Percentiles rank a stretch among this genome's conserved stretches.
Conservation (phyloP, 352 stramenopile species). For the Globisporangium irregulare region DNA sequence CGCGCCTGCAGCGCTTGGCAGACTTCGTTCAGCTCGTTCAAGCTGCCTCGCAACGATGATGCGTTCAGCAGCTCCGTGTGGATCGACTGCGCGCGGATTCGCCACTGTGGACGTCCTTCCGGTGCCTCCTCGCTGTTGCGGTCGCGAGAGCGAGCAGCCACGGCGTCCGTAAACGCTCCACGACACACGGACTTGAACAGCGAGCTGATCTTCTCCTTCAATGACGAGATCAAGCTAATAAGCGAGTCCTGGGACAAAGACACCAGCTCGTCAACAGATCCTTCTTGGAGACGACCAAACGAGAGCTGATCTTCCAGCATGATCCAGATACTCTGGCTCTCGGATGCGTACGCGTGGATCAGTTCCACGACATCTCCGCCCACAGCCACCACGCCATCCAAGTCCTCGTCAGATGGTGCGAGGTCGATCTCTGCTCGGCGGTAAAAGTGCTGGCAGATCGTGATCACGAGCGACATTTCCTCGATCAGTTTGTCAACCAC, state of each 20-base stretch:
- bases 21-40: constrained; percentile 65
- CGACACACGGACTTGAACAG: constrained; percentile 79
- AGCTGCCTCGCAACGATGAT: constrained; percentile 47
- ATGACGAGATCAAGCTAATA: constrained; percentile 35
- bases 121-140: constrained; percentile 17
- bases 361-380: constrained; percentile 59
- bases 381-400: constrained; percentile 57
- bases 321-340: constrained; percentile 41
- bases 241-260: constrained; percentile 46
- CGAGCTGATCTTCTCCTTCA: constrained; percentile 63
- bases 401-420: constrained; percentile 57
- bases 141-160: constrained; percentile 40
- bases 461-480: constrained; percentile 42
- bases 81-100: constrained; percentile 71
- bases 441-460: constrained; percentile 56
- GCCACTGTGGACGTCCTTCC: constrained; percentile 58
- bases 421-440: constrained; percentile 70
- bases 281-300: constrained; percentile 14
- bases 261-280: constrained; percentile 31
- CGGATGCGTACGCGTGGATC: constrained; percentile 47
- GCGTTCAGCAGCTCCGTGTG: constrained; percentile 65
- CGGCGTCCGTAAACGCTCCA: constrained; percentile 71
- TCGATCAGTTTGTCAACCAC: constrained; percentile 42
- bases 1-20: constrained; percentile 61
- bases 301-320: constrained; percentile 44